Evolutionary conservation across 2,329 filamentous ascomycete species (phyloP).

Genomic region (Alternaria hordeiaustralica): DNA sequence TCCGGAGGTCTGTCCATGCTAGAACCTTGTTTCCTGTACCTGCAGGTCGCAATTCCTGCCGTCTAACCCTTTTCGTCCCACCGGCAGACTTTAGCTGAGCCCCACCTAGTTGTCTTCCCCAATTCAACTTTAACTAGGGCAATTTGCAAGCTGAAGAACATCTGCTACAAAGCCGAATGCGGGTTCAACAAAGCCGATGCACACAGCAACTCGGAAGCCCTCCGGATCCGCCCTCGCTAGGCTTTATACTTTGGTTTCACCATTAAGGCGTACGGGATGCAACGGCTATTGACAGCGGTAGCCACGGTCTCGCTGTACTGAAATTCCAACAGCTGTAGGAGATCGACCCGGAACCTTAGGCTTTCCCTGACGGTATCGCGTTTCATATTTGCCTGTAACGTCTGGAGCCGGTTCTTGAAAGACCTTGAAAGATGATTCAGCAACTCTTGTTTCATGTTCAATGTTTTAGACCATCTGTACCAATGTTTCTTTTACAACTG

Average conservation of each 20-base stretch:
- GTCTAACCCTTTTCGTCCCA: constrained; percentile 1
- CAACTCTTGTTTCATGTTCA: not conserved
- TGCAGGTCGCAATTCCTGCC: constrained; percentile 3
- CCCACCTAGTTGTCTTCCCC: not conserved
- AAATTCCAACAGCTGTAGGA: not conserved
- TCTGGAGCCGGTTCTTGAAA: not conserved
- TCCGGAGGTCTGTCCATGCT: not conserved
- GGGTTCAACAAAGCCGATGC: not conserved
- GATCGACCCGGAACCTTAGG: not conserved
- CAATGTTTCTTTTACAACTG: not conserved
- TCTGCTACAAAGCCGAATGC: not conserved
- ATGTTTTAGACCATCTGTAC: not conserved
- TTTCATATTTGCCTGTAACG: not conserved
- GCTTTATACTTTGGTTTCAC: not conserved
- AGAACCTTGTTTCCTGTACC: constrained; percentile 11
- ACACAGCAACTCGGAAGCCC: not conserved
- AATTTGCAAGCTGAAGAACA: not conserved
- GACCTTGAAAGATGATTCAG: not conserved
- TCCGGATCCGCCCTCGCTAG: not conserved
- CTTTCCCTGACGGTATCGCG: not conserved
- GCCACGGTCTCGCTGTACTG: not conserved
- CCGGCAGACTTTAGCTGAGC: not conserved
- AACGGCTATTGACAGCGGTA: not conserved
- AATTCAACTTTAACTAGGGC: not conserved
- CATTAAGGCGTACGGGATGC: not conserved